Evolutionary conservation across 768 basidiomycete species (phyloP), one percentile per base, ranked within the genome.

Genomic region (Roridomyces roridus): DNA sequence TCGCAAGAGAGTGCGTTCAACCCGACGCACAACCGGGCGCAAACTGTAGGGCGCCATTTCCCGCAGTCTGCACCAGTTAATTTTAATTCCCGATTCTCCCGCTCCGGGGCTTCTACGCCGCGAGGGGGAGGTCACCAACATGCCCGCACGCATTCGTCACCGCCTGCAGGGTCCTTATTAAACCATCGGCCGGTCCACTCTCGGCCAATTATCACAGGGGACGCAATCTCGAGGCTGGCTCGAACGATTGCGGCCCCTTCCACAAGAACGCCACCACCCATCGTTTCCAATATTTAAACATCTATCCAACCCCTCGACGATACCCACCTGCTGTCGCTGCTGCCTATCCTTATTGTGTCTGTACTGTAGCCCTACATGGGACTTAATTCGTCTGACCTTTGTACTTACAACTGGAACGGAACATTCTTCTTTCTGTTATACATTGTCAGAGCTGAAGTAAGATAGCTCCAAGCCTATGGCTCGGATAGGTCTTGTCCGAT

Each of bases 391-490:
- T 34, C 31, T 34, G 15, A 8, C 31, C 31, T 15, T 11, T 34
- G 54, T 60, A 60, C 44, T 37, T 44, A 17, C 34, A 47, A 49
- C 45, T 8, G 31, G 15, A 34, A 11, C 31, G 31, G 31, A 34
- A 34, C 31, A 34, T 34, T 34, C 31, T 10, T 34, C 7, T 3
- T 28, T 40, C 17, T 51, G 18, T 24, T 42, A 56, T 29, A 46
- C 9, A 26, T 52, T 35, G 24, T 60, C 78, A 21, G 90, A 87
- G 71, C 90, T 91, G 67, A 96, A 97, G 70, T 96, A 97, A 34
- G 94, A 92, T 37, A 98, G 77, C 70, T 98, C 95, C n/a, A 98
- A 77, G 5, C 95, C 95, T 37, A 98, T 81, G 11, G 91, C 87
- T 69, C 87, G 88, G 59, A 98, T 94, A 10, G 95, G 95, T 69